Evolutionary conservation across 2,329 filamentous ascomycete species (phyloP).

Genomic region (Colletotrichum destructivum): DNA sequence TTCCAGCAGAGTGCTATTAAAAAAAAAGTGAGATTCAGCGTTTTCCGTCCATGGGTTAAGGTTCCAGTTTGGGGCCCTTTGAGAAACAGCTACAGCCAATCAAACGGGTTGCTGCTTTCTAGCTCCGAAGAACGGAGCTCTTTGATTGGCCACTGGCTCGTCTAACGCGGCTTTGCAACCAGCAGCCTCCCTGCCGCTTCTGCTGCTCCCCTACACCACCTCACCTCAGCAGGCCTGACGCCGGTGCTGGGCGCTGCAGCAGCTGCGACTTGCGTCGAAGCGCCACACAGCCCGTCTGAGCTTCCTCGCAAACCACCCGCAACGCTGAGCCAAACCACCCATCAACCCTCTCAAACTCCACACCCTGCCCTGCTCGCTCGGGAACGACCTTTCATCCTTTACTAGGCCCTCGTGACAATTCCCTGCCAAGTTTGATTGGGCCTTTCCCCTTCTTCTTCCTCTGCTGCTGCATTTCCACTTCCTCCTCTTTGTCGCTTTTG

Average conservation of each 20-base stretch:
- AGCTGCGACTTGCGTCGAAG: constrained; percentile 2
- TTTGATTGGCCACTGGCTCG: constrained; percentile 24
- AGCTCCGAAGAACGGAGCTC: constrained; percentile 7
- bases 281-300: constrained; percentile 23
- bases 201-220: not conserved
- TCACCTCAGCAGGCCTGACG: not conserved
- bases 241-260: constrained; percentile 38
- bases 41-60: not conserved
- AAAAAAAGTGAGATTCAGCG: not conserved
- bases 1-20: no score
- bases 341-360: constrained; percentile 23
- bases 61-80: constrained; percentile 1
- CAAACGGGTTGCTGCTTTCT: not conserved
- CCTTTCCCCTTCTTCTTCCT: constrained; percentile 14
- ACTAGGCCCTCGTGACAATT: constrained; percentile 39
- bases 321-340: constrained; percentile 15
- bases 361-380: constrained; percentile 29
- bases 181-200: constrained; percentile 30
- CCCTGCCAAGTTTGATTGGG: constrained; percentile 21
- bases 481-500: not conserved
- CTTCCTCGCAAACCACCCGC: constrained; percentile 19
- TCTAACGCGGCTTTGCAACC: constrained; percentile 8
- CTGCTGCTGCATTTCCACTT: not conserved
- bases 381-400: constrained; percentile 40
- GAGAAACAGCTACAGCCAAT: constrained; percentile 23